Evolutionary conservation across 345 rosid genomes (phyloP).

Genomic region (Linum usitatissimum): DNA sequence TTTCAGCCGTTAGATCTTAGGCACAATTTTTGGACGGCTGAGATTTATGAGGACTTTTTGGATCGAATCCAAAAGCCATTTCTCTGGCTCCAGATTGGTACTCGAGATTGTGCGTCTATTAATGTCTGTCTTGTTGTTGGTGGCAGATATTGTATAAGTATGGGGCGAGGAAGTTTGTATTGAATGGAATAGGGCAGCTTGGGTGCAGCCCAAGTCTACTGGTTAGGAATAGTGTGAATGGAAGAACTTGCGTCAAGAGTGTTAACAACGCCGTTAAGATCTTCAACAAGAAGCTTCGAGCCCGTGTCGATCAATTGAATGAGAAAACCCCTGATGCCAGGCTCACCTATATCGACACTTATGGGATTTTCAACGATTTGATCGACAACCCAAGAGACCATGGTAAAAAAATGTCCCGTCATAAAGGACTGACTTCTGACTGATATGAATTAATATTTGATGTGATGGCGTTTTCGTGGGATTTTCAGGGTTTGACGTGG

Average conservation of each 20-base stretch:
- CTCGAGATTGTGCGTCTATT: too few relatives aligned
- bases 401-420: too few relatives aligned
- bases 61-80: too few relatives aligned
- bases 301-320: background rate
- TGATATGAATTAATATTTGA: too few relatives aligned
- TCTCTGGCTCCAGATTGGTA: too few relatives aligned
- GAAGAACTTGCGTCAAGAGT: background rate
- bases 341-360: background rate
- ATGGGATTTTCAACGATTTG: background rate
- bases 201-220: background rate
- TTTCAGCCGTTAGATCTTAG: too few relatives aligned
- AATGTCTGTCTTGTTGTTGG: too few relatives aligned
- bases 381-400: background rate
- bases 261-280: background rate
- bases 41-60: too few relatives aligned
- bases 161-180: conserved; percentile 4
- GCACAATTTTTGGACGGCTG: too few relatives aligned
- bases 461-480: background rate
- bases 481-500: background rate
- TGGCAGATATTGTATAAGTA: background rate
- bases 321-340: background rate
- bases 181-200: background rate
- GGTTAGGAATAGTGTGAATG: background rate
- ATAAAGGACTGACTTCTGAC: too few relatives aligned
- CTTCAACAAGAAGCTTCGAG: background rate